phyloP scores from a whole-genome alignment of 2,329 filamentous ascomycete species.

The Cladosporium sphaerospermum region DNA sequence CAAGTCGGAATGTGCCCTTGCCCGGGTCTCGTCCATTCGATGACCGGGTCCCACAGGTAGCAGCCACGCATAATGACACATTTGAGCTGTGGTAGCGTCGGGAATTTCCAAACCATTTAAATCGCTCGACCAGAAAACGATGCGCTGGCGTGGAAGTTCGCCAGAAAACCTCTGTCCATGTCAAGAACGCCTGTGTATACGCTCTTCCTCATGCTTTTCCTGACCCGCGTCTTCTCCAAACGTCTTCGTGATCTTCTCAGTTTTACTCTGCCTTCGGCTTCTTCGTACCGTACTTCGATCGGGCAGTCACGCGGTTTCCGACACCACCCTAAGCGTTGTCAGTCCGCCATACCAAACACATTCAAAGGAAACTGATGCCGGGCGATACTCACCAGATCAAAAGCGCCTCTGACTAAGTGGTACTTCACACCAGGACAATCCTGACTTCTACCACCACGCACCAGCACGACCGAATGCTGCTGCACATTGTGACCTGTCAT shows the following conservation, averaged over 20 bases:
- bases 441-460: slow-evolving; percentile 86
- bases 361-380: neutral
- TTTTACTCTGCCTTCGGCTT: slow-evolving; percentile 76
- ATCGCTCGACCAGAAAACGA: no score
- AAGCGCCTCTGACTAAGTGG: slow-evolving; percentile 80
- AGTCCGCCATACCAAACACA: neutral
- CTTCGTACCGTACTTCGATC: slow-evolving; percentile 98
- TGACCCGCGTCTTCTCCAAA: no score
- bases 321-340: slow-evolving; percentile 70
- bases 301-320: slow-evolving; percentile 69
- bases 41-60: no score
- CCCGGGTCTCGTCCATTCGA: neutral
- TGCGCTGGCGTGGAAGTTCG: no score
- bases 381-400: slow-evolving; percentile 72
- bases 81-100: no score
- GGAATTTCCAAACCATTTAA: no score
- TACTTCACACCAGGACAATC: slow-evolving; percentile 99
- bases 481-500: slow-evolving; percentile 81
- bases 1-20: neutral
- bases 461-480: slow-evolving; percentile 94
- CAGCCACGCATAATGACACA: no score
- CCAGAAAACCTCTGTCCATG: no score
- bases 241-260: neutral
- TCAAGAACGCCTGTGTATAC: no score
- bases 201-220: no score